Evolutionary conservation across 106 monocot species (phyloP).

Genomic region (Posidonia australis): DNA sequence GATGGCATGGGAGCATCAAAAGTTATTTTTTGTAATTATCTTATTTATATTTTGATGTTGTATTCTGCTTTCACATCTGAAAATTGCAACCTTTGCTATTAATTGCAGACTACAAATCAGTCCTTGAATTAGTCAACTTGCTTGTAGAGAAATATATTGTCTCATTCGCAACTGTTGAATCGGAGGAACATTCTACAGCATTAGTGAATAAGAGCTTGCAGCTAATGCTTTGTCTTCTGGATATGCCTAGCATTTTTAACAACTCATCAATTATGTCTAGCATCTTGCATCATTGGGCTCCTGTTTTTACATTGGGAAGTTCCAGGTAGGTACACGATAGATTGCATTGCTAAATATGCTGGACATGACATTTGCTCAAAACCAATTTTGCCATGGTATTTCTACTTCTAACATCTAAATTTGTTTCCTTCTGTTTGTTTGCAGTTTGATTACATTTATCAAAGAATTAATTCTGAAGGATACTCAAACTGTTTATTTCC

Average conservation of each 20-base stretch:
- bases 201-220: slow-evolving; percentile 37
- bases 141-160: slow-evolving; percentile 42
- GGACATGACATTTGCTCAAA: background rate
- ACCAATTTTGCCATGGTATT: background rate
- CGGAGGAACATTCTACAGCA: slow-evolving; percentile 21
- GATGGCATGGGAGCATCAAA: no score
- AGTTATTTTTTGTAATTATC: no score
- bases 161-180: slow-evolving; percentile 14
- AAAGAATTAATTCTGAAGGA: slow-evolving; percentile 50
- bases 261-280: slow-evolving; percentile 22
- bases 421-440: background rate
- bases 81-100: slow-evolving; percentile 7
- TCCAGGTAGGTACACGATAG: slow-evolving; percentile 31
- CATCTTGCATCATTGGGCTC: slow-evolving; percentile 34
- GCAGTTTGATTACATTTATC: slow-evolving; percentile 53
- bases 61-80: background rate
- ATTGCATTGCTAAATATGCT: background rate
- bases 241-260: slow-evolving; percentile 26
- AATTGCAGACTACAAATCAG: slow-evolving; percentile 32
- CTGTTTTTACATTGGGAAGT: slow-evolving; percentile 48
- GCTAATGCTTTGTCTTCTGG: slow-evolving; percentile 59
- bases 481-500: slow-evolving; percentile 28
- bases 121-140: slow-evolving; percentile 40
- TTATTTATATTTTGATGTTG: no score
- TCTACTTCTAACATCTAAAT: background rate